A percentile compares a stretch with the other conserved stretches of the same genome.
phyloP scores from a whole-genome alignment of 1,139 yeast genomes.

The Pichia norvegensis region DNA sequence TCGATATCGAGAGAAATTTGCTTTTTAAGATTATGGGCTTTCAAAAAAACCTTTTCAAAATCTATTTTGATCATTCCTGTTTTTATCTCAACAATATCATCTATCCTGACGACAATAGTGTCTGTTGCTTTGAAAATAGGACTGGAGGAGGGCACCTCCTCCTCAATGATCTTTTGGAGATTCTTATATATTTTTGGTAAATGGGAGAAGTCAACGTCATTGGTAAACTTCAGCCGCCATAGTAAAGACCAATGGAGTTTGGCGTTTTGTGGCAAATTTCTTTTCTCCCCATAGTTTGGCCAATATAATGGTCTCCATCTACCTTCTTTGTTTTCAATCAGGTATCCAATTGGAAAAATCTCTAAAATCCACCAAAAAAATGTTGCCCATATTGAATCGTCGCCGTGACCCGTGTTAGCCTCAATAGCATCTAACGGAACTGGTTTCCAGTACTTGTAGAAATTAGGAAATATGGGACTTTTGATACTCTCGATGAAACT shows the following conservation, averaged over 20 bases:
- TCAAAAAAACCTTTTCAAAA: neutral
- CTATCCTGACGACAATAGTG: slow-evolving; percentile 1
- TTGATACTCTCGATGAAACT: no score
- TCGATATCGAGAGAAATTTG: slow-evolving; percentile 3
- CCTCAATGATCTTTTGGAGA: slow-evolving; percentile 13
- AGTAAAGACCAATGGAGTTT: slow-evolving; percentile 55
- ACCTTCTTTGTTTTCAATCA: slow-evolving; percentile 38
- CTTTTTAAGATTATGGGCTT: neutral
- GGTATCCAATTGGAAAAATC: slow-evolving; percentile 46
- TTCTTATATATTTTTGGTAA: slow-evolving; percentile 23
- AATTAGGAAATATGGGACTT: slow-evolving; percentile 6
- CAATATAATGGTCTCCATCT: slow-evolving; percentile 40
- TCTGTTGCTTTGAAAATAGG: neutral
- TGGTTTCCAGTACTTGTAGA: neutral
- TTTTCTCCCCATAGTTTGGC: slow-evolving; percentile 48
- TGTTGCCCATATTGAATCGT: slow-evolving; percentile 20
- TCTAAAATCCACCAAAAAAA: slow-evolving; percentile 58
- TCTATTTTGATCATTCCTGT: slow-evolving; percentile 5
- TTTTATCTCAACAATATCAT: slow-evolving; percentile 7
- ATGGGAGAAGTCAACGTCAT: slow-evolving; percentile 40
- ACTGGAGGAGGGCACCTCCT: neutral
- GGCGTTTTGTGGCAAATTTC: slow-evolving; percentile 41
- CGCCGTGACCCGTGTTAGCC: slow-evolving; percentile 33
- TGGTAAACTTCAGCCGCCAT: slow-evolving; percentile 42
- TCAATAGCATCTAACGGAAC: slow-evolving; percentile 13